Conservation (phyloP, 768 basidiomycete species). For the Kwoniella shandongensis region DNA sequence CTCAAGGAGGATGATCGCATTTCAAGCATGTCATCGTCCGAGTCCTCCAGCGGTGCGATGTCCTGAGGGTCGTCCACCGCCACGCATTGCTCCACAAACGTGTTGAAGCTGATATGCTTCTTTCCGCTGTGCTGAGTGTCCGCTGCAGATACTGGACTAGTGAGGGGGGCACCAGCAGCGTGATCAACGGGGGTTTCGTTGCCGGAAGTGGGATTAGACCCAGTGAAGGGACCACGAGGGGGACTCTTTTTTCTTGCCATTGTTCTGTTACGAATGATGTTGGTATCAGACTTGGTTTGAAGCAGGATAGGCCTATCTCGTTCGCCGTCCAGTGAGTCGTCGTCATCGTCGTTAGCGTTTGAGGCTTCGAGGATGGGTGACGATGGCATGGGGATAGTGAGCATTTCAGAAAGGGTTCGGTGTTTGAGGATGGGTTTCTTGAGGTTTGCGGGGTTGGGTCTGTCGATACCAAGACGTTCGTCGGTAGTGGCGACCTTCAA, state of each 20-base stretch:
- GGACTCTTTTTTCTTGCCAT: slow-evolving; percentile 62
- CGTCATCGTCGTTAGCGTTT: slow-evolving; percentile 28
- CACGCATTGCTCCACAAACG: slow-evolving; percentile 95
- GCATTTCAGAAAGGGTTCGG: slow-evolving; percentile 84
- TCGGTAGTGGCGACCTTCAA: slow-evolving; percentile 60
- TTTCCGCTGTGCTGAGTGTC: slow-evolving; percentile 52
- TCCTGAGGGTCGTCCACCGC: slow-evolving; percentile 55
- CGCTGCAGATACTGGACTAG: slow-evolving; percentile 2
- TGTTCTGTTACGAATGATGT: slow-evolving; percentile 58
- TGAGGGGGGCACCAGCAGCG: slow-evolving; percentile 40
- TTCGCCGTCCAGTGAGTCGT: slow-evolving; percentile 59
- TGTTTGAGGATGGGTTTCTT: slow-evolving; percentile 93
- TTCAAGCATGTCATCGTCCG: slow-evolving; percentile 62
- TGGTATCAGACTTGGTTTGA: slow-evolving; percentile 87
- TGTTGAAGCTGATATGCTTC: slow-evolving; percentile 95
- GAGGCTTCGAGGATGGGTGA: slow-evolving; percentile 63
- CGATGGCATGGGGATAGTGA: slow-evolving; percentile 69
- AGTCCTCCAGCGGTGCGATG: slow-evolving; percentile 34
- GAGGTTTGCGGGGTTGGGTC: slow-evolving; percentile 17
- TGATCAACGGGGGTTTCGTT: slow-evolving; percentile 27
- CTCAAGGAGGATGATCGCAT: slow-evolving; percentile 59
- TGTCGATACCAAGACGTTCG: slow-evolving; percentile 60
- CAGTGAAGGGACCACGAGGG: slow-evolving; percentile 60
- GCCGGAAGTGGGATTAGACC: slow-evolving; percentile 28
- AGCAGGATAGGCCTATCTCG: slow-evolving; percentile 63